A percentile compares a stretch with the other conserved stretches of the same genome.
Conservation (phyloP, 345 rosid species). For the Moricandia arvensis region DNA sequence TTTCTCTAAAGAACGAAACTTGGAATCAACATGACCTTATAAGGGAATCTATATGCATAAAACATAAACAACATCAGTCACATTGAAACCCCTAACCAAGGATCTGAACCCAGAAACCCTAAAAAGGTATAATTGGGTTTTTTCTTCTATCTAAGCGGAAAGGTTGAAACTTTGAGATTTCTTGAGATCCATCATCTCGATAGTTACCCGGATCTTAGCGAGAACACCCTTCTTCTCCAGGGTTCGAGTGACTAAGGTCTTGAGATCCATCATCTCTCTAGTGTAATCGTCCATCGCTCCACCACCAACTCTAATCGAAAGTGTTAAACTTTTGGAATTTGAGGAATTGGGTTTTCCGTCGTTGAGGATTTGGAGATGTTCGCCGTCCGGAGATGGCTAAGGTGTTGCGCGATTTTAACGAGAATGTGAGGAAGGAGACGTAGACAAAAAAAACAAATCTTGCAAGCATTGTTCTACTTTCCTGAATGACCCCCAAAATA, state of each 20-base stretch:
- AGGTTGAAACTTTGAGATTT: not conserved
- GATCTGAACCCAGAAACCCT: slow-evolving; percentile 23
- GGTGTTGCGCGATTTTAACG: not conserved
- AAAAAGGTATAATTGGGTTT: not conserved
- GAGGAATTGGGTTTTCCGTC: slow-evolving; percentile 3
- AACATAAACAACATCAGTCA: not conserved
- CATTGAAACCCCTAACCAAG: not conserved
- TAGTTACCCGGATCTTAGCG: slow-evolving; percentile 95
- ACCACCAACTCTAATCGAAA: not conserved
- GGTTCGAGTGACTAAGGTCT: slow-evolving; percentile 96
- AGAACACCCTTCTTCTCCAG: slow-evolving; percentile 99
- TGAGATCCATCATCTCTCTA: slow-evolving; percentile 99
- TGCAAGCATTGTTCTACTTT: not conserved
- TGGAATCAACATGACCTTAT: not conserved
- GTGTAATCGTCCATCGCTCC: slow-evolving; percentile 89
- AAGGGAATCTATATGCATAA: not conserved
- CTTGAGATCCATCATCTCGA: not conserved
- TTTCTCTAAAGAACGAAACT: not conserved
- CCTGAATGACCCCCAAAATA: not conserved
- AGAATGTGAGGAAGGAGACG: not conserved
- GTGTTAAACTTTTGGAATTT: not conserved
- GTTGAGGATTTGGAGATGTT: not conserved
- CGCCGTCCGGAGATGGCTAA: slow-evolving; percentile 1
- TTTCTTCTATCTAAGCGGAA: not conserved
- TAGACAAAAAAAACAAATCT: not conserved